phyloP scores from a whole-genome alignment of 2,329 filamentous ascomycete genomes.

The Fusarium oligoseptatum region DNA sequence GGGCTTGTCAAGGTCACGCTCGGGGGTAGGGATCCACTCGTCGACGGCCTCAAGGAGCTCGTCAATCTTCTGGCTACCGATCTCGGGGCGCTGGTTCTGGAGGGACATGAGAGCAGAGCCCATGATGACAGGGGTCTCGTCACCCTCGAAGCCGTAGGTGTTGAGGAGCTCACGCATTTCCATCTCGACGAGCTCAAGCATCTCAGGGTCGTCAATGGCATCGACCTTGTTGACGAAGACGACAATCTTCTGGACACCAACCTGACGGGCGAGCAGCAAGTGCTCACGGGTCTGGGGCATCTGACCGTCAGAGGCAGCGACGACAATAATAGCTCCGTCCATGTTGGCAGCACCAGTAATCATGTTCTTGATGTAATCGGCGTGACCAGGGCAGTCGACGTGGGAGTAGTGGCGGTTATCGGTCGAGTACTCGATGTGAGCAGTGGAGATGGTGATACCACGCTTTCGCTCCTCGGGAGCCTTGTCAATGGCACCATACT shows the following conservation, averaged over 20 bases:
- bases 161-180: conserved; percentile 98
- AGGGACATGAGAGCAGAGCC: conserved; percentile 96
- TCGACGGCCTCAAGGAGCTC: conserved; percentile 92
- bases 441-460: conserved; percentile 99
- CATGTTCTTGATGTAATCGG: conserved; percentile 99
- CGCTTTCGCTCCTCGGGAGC: conserved; percentile 99
- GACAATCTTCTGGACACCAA: conserved; percentile 97
- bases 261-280: conserved; percentile 95
- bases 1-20: conserved; percentile 95
- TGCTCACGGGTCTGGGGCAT: conserved; percentile 99
- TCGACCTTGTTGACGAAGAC: conserved; percentile 99
- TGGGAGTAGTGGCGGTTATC: conserved; percentile 97
- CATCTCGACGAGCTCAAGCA: conserved; percentile 99
- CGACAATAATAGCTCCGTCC: conserved; percentile 99
- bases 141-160: conserved; percentile 96
- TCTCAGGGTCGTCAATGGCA: conserved; percentile 96
- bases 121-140: conserved; percentile 97
- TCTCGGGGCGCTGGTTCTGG: conserved; percentile 87
- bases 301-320: conserved; percentile 97
- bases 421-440: conserved; percentile 98
- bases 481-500: conserved; percentile 99
- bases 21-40: conserved; percentile 94
- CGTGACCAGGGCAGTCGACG: conserved; percentile 99
- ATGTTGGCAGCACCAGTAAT: conserved; percentile 99
- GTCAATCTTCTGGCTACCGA: conserved; percentile 89